Conservation (phyloP, 2,329 filamentous ascomycete species). For the Phyllosticta citriasiana region DNA sequence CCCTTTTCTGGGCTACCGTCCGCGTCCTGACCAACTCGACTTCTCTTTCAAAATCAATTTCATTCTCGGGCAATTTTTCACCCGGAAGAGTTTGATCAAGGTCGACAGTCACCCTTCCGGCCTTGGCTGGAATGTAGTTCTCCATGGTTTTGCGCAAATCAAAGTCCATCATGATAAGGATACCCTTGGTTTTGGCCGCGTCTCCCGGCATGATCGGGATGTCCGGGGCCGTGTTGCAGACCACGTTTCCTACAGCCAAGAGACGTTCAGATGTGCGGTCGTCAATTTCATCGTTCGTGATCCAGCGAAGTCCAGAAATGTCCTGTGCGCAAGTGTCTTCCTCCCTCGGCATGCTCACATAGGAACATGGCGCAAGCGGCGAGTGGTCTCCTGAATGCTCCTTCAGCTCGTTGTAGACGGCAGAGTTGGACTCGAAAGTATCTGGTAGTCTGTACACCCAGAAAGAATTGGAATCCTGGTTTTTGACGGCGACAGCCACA, state of each 20-base stretch:
- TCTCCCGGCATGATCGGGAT: slow-evolving; percentile 7
- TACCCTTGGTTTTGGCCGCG: slow-evolving; percentile 19
- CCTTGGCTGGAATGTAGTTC: not conserved
- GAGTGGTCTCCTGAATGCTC: slow-evolving; percentile 18
- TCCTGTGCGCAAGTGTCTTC: slow-evolving; percentile 25
- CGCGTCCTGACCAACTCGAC: slow-evolving; percentile 30
- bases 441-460: slow-evolving; percentile 30
- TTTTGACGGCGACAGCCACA: slow-evolving; percentile 28
- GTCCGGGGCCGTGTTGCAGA: slow-evolving; percentile 6
- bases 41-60: slow-evolving; percentile 31
- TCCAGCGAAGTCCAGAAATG: slow-evolving; percentile 27
- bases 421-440: slow-evolving; percentile 11
- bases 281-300: slow-evolving; percentile 9
- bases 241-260: slow-evolving; percentile 24
- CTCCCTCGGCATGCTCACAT: slow-evolving; percentile 25
- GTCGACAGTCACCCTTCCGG: slow-evolving; percentile 18
- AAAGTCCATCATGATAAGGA: slow-evolving; percentile 30
- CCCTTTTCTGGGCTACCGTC: slow-evolving; percentile 25
- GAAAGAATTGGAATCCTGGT: slow-evolving; percentile 28
- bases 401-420: slow-evolving; percentile 20
- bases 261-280: slow-evolving; percentile 21
- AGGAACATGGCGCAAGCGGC: slow-evolving; percentile 28
- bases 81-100: slow-evolving; percentile 28
- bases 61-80: slow-evolving; percentile 29
- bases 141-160: slow-evolving; percentile 23